A percentile compares a stretch with the other conserved stretches of the same genome.
Evolutionary conservation across 371 early-diverging fungal species (phyloP).

Genomic region (Rhizopus arrhizus): DNA sequence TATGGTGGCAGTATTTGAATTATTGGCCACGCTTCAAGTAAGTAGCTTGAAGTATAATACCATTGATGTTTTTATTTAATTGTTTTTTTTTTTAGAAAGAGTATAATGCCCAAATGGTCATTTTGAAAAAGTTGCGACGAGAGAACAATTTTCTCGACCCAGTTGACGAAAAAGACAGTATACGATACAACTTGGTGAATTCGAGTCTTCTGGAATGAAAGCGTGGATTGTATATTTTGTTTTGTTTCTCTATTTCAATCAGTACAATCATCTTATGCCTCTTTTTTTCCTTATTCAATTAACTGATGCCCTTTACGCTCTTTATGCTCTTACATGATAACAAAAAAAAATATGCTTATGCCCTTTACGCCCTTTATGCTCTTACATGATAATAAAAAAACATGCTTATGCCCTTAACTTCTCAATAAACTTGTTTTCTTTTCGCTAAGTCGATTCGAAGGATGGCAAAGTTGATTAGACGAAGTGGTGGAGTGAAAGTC

Average conservation of each 20-base stretch:
- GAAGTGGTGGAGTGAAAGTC: conserved; percentile 11
- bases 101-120: conserved; percentile 5
- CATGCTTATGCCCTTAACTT: conserved; percentile 11
- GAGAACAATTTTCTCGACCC: conserved; percentile 19
- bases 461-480: conserved; percentile 5
- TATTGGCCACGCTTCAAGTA: conserved; percentile 18
- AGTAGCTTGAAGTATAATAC: conserved; percentile 13
- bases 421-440: conserved; percentile 11
- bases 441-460: conserved; percentile 10
- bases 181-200: conserved; percentile 12
- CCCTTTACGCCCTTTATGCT: too few species aligned
- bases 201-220: conserved; percentile 17
- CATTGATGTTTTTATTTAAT: conserved; percentile 18
- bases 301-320: conserved; percentile 12
- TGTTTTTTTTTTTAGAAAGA: conserved; percentile 19
- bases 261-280: conserved; percentile 8
- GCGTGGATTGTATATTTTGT: conserved; percentile 13
- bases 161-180: conserved; percentile 18
- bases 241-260: conserved; percentile 13
- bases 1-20: conserved; percentile 14
- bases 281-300: conserved; percentile 5
- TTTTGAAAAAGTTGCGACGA: conserved; percentile 19
- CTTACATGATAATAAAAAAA: too few species aligned
- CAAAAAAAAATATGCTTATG: conserved; percentile 9
- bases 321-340: conserved; percentile 12